phyloP scores from a whole-genome alignment of 441 rosid species.

The Mallotus japonicus region DNA sequence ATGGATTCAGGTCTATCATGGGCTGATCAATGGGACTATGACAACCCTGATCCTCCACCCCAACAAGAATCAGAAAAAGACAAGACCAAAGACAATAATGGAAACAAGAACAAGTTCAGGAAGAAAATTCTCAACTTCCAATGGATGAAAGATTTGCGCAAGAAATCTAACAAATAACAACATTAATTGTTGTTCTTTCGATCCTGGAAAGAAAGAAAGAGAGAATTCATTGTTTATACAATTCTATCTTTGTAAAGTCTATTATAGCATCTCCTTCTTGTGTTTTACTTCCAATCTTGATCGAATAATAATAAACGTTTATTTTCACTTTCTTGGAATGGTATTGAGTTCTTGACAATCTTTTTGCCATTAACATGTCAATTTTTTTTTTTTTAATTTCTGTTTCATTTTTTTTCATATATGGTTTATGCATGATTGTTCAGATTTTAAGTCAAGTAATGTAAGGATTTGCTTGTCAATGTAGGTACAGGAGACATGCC shows the following conservation, averaged over 20 bases:
- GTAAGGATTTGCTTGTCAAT: not conserved
- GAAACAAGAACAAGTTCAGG: conserved; percentile 40
- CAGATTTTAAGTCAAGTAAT: not conserved
- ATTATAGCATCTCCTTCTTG: not conserved
- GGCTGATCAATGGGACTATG: conserved; percentile 90
- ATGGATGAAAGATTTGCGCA: conserved; percentile 73
- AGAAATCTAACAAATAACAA: conserved; percentile 46
- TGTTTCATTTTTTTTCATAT: no score
- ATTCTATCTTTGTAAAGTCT: not conserved
- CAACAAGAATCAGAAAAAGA: conserved; percentile 29
- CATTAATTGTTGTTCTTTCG: not conserved
- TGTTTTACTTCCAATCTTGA: not conserved
- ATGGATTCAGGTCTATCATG: conserved; percentile 78
- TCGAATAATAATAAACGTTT: not conserved
- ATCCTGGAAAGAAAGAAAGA: not conserved
- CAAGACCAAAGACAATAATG: conserved; percentile 39
- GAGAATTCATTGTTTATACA: not conserved
- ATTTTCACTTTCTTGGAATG: not conserved
- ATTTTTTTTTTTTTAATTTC: not conserved
- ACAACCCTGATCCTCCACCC: conserved; percentile 55
- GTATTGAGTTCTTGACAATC: no score
- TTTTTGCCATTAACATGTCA: no score
- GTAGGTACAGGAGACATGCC: no score
- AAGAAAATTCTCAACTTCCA: conserved; percentile 49
- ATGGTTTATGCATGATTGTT: not conserved